Base-by-base conservation (phyloP, 2,329 filamentous ascomycete genomes). In the Penicillium carneum region DNA sequence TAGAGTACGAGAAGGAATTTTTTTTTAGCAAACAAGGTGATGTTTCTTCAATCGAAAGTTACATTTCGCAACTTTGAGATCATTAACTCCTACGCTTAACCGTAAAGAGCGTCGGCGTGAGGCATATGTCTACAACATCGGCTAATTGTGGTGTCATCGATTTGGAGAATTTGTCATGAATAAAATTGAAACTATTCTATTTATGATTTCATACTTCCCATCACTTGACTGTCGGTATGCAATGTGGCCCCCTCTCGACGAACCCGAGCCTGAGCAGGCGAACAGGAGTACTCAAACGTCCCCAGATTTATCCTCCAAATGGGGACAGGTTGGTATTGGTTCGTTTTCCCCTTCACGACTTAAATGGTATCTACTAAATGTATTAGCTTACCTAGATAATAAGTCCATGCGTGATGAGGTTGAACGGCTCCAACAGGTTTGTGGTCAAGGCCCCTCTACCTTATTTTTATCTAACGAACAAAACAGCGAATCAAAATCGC, bases 11-110 rank as follows among this genome's bases (percentile, higher is more conserved):
- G 46, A 4, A 11, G 2, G 6, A 3, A 14, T 4, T 6, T 1
- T 45, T 45, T 6, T 10, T 12, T 1, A 10, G 16, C 4, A 3
- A 5, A 9, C 2, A 11, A 1, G 5, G 4, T 20, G 3, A 34
- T 34, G 7, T 12, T 26, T n/a, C n/a, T 14, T n/a, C 6, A 16
- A 31, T 14, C n/a, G 31, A 52, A 29, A 10, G 4, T 41, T 34
- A 12, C 8, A 9, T 58, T 52, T 53, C 31, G 29, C 56, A 58
- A 53, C 20, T 20, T 45, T 58, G 39, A 54, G 29, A 31, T 54
- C 39, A 46, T 59, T 33, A 48, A 43, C 29, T 59, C 18, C 4
- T 16, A 9, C 20, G 18, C 43, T 20, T 33, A 31, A 10, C 53
- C 53, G 16, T 34, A 56, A 18, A 8, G 23, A 31, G 36, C 39